phyloP scores from a whole-genome alignment of 805 yeast species.

The Brettanomyces sp. region DNA sequence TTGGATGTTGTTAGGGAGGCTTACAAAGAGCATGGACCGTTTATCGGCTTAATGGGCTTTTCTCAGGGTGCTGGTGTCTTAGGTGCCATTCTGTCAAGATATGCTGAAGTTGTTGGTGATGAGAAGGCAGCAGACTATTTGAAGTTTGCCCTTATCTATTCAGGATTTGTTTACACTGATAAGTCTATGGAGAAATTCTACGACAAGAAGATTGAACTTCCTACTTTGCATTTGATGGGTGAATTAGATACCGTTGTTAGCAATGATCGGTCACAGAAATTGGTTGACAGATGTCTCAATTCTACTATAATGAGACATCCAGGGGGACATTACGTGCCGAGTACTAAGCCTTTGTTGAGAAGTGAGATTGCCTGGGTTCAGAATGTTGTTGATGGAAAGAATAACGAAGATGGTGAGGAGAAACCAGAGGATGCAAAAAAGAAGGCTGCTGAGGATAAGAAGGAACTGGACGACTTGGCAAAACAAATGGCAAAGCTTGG shows the following conservation, averaged over 20 bases:
- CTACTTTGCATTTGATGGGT: constrained; percentile 74
- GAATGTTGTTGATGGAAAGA: constrained; percentile 11
- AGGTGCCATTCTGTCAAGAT: constrained; percentile 55
- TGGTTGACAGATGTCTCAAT: constrained; percentile 46
- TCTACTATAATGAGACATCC: constrained; percentile 63
- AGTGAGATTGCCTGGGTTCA: constrained; percentile 28
- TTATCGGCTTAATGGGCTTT: constrained; percentile 83
- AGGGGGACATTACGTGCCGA: constrained; percentile 96
- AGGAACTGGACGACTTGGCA: constrained; percentile 15
- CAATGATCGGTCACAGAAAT: constrained; percentile 53
- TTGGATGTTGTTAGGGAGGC: constrained; percentile 41
- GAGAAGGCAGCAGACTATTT: constrained; percentile 37
- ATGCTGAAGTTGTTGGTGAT: constrained; percentile 38
- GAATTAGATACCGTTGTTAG: constrained; percentile 81
- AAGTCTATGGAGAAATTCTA: constrained; percentile 21
- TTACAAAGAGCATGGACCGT: constrained; percentile 62
- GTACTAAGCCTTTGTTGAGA: constrained; percentile 43
- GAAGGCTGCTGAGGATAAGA: constrained; percentile 1
- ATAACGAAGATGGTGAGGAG: constrained; percentile 4
- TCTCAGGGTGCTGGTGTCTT: constrained; percentile 92
- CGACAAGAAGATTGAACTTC: constrained; percentile 19
- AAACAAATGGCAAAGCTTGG: constrained; percentile 23
- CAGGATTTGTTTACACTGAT: constrained; percentile 40
- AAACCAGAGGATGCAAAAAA: constrained; percentile 2
- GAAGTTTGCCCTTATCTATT: constrained; percentile 67